Evolutionary conservation across 2,329 filamentous ascomycete species (phyloP).

Genomic region (Hymenoscyphus fructigenus): DNA sequence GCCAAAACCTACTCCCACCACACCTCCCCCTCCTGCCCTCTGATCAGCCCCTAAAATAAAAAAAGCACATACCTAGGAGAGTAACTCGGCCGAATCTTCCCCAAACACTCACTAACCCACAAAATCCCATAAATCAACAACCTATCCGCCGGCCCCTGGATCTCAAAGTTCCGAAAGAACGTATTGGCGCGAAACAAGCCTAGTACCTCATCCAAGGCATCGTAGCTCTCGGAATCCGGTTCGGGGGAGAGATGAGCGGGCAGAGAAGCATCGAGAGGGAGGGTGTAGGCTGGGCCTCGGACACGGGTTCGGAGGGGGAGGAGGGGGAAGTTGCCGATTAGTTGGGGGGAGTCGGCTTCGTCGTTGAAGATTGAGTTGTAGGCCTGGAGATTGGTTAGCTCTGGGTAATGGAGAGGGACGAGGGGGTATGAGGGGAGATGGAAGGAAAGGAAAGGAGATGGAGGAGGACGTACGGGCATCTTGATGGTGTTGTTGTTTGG

Average conservation of each 20-base stretch:
- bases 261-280: constrained; percentile 56
- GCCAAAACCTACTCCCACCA: not conserved
- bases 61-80: constrained; percentile 50
- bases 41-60: too few relatives aligned
- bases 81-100: constrained; percentile 79
- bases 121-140: constrained; percentile 96
- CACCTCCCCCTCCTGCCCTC: too few relatives aligned
- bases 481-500: constrained; percentile 9
- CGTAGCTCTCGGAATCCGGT: constrained; percentile 88
- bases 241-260: constrained; percentile 59
- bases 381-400: constrained; percentile 55
- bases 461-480: constrained; percentile 20
- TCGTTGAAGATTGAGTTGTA: constrained; percentile 97
- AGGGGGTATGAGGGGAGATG: not conserved
- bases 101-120: constrained; percentile 86
- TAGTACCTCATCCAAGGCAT: constrained; percentile 92
- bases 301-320: constrained; percentile 93
- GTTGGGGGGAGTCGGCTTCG: constrained; percentile 61
- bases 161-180: constrained; percentile 99
- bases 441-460: not conserved
- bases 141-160: constrained; percentile 91
- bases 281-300: constrained; percentile 88
- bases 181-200: constrained; percentile 95
- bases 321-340: constrained; percentile 87
- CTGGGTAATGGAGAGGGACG: not conserved